phyloP scores from a whole-genome alignment of 768 basidiomycete genomes.

The Lanmaoa rubissima region DNA sequence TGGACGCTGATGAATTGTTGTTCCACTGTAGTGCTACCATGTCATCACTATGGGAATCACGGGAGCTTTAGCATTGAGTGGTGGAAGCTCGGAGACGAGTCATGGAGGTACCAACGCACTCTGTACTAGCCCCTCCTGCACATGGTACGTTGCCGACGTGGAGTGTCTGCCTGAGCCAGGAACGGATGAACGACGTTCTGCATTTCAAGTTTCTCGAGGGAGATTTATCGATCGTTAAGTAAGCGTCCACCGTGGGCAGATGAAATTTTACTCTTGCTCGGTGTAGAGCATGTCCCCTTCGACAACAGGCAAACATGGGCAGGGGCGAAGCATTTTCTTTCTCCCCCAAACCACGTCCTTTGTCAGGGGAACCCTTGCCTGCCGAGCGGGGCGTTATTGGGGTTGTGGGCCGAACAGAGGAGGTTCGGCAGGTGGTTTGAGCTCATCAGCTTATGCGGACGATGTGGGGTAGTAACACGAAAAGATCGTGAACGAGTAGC shows the following conservation, averaged over 20 bases:
- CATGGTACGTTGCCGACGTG: conserved; percentile 17
- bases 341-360: conserved; percentile 38
- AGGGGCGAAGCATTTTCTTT: conserved; percentile 63
- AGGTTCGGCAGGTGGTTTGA: conserved; percentile 28
- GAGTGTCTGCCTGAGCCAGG: conserved; percentile 25
- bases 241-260: conserved; percentile 46
- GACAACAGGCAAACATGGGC: conserved; percentile 34
- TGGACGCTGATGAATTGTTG: too few species aligned
- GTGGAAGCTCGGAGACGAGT: conserved; percentile 17
- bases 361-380: conserved; percentile 33
- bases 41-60: conserved; percentile 16
- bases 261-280: conserved; percentile 12
- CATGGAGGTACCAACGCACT: not conserved
- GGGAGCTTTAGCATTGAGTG: conserved; percentile 25
- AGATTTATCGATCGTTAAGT: conserved; percentile 37
- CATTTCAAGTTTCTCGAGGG: conserved; percentile 10
- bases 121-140: conserved; percentile 18
- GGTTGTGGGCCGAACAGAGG: conserved; percentile 23
- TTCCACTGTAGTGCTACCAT: conserved; percentile 14
- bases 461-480: not conserved
- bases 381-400: conserved; percentile 36
- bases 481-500: too few species aligned
- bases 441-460: conserved; percentile 35
- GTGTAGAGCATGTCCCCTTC: conserved; percentile 43
- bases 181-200: conserved; percentile 28